Evolutionary conservation across 208 protist genomes (phyloP), one percentile per base, ranked within the genome.

Genomic region (Herpetomonas muscarum): DNA sequence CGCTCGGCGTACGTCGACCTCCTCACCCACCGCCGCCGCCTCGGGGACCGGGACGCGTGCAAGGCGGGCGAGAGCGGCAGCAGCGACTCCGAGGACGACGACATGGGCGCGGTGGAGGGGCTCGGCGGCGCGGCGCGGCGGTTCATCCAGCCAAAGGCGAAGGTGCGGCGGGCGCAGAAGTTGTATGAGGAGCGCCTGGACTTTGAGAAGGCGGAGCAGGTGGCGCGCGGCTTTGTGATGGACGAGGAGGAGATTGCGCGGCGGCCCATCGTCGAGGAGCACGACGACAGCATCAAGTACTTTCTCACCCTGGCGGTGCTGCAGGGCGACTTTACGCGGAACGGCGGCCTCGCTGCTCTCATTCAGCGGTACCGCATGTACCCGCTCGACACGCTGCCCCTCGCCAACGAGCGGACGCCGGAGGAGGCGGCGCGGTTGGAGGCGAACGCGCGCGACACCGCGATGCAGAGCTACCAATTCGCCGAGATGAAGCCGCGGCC

Each of bases 351-450:
- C 6, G 39, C 44, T 9, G 13, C 31, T 3, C 25, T 69, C 9
- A 17, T 69, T 6, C 55, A 55, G 26, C 9, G 30, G 9, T 29
- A 37, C 29, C 34, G 36, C 17, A 19, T 19, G 6, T 75, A 71
- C 41, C 66, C 70, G 1, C 29, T 70, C 28, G 75, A 82, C 41
- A 78, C 75, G 32, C 41, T 54, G 45, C 75, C 75, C 28, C 66
- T 82, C 28, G 41, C 32, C 29, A 0, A 30, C 1, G 48, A 34
- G 25, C 44, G 39, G 10, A 42, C 41, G 1, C 9, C 21, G 6
- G 49, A 57, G 21, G 32, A 58, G 39, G 34, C 25, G 36, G 3
- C 26, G 30, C 30, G 41, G 7, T 21, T 55, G 26, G 12, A 9
- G 21, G 22, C 12, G 7, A 46, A 57, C 22, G 31, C 45, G 10